Evolutionary conservation across 495 filamentous ascomycete species (phyloP).

Genomic region (Podospora fimiseda): DNA sequence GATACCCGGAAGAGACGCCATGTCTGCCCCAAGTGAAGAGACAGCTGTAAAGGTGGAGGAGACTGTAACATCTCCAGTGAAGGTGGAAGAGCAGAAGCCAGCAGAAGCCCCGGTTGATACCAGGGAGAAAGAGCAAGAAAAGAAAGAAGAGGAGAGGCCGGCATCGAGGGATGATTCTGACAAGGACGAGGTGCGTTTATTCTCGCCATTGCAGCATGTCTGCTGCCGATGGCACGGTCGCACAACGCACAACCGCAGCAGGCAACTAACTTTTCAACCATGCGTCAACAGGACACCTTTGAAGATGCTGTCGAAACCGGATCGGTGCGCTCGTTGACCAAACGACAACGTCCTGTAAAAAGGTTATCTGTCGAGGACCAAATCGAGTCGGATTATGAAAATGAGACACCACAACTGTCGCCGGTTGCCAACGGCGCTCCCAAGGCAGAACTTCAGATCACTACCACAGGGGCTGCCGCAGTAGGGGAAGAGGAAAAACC

Average conservation of each 20-base stretch:
- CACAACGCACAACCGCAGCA: slow-evolving; percentile 9
- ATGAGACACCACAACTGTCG: slow-evolving; percentile 22
- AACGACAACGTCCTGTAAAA: slow-evolving; percentile 40
- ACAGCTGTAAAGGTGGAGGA: neutral
- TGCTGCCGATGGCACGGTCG: slow-evolving; percentile 9
- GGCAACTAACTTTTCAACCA: slow-evolving; percentile 14
- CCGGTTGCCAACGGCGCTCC: slow-evolving; percentile 11
- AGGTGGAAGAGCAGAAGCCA: neutral
- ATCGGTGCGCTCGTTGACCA: slow-evolving; percentile 44
- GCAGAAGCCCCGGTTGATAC: neutral
- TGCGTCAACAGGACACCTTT: slow-evolving; percentile 59
- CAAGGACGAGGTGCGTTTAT: slow-evolving; percentile 33
- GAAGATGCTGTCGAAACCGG: slow-evolving; percentile 65
- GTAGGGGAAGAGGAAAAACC: neutral
- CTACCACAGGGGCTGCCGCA: slow-evolving; percentile 8
- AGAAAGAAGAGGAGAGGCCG: slow-evolving; percentile 5
- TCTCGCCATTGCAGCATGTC: neutral
- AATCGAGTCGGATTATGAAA: slow-evolving; percentile 24
- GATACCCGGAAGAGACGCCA: neutral
- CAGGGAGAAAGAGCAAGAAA: neutral
- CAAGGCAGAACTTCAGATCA: slow-evolving; percentile 9
- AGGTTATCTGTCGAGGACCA: slow-evolving; percentile 22
- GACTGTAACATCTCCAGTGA: neutral
- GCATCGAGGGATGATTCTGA: slow-evolving; percentile 22
- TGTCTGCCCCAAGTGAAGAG: neutral